These are phyloP conservation scores for Phytophthora podocarpi DNA, from an alignment of 352 stramenopile genomes.

Conservation along the genomic window DNA sequence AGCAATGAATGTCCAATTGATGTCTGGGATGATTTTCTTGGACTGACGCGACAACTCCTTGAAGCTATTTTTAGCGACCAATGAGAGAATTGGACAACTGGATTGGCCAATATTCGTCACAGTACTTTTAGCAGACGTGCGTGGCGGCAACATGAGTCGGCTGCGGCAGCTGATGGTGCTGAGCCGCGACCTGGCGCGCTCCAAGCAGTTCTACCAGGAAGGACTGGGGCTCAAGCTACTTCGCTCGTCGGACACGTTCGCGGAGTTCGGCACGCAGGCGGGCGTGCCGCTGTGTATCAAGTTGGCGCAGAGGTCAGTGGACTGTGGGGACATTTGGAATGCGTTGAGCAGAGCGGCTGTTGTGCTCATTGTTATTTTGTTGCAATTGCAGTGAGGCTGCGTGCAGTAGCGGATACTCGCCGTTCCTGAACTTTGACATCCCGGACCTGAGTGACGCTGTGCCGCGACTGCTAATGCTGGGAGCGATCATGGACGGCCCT, in stretches of 20 bases:
- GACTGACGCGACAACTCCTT: slow-evolving; percentile 16
- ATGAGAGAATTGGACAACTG: neutral
- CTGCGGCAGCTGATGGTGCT: slow-evolving; percentile 87
- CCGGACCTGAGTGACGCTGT: slow-evolving; percentile 88
- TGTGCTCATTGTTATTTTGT: neutral
- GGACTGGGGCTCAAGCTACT: slow-evolving; percentile 78
- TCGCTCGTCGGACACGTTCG: slow-evolving; percentile 80
- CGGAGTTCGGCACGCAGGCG: slow-evolving; percentile 75
- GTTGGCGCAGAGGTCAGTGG: slow-evolving; percentile 69
- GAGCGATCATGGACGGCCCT: slow-evolving; percentile 89
- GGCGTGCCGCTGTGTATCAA: slow-evolving; percentile 81
- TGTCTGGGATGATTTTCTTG: slow-evolving; percentile 9
- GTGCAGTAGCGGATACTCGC: slow-evolving; percentile 88
- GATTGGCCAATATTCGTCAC: slow-evolving; percentile 29
- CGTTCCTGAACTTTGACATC: slow-evolving; percentile 93
- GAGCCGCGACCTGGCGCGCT: slow-evolving; percentile 79
- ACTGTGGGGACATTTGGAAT: neutral
- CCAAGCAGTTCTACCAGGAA: slow-evolving; percentile 86
- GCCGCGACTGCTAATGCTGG: slow-evolving; percentile 84
- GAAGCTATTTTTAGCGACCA: slow-evolving; percentile 31
- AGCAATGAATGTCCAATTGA: too few species aligned
- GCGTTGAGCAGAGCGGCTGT: neutral
- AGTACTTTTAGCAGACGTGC: neutral
- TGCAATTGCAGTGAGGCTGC: slow-evolving; percentile 62
- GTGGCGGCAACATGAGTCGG: slow-evolving; percentile 41